These are phyloP conservation scores for Fusarium sp. DNA, from an alignment of 2,329 filamentous ascomycete species.

Conservation along the genomic window DNA sequence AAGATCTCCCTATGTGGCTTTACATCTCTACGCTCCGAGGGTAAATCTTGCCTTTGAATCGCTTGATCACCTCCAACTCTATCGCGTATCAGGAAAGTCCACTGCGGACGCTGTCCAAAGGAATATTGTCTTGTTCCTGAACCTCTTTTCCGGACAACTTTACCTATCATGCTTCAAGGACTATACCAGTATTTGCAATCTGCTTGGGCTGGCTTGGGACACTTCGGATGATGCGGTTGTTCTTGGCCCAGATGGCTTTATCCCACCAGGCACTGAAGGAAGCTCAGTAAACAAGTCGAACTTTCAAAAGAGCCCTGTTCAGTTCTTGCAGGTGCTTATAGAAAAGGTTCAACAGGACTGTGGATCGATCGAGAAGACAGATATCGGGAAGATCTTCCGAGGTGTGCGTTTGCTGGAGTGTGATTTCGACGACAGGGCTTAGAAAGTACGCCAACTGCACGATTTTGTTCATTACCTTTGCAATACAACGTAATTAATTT, in stretches of 20 bases:
- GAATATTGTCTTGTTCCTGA: constrained; percentile 62
- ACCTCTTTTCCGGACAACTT: constrained; percentile 75
- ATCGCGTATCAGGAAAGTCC: constrained; percentile 18
- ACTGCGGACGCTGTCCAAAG: constrained; percentile 15
- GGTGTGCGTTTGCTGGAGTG: constrained; percentile 43
- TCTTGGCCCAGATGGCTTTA: constrained; percentile 51
- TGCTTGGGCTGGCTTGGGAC: constrained; percentile 61
- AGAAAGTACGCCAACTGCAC: too few relatives aligned
- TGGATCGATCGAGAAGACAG: constrained; percentile 55
- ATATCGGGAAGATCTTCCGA: constrained; percentile 55
- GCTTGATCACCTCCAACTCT: constrained; percentile 36
- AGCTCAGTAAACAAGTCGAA: constrained; percentile 33
- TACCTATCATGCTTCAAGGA: constrained; percentile 68
- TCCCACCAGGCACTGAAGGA: constrained; percentile 30
- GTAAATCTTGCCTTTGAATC: constrained; percentile 46
- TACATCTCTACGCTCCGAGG: constrained; percentile 64
- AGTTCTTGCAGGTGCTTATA: constrained; percentile 54
- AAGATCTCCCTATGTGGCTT: constrained; percentile 48
- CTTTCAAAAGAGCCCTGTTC: constrained; percentile 52
- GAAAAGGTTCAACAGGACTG: constrained; percentile 54
- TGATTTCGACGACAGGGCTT: constrained; percentile 36
- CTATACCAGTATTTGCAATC: constrained; percentile 64
- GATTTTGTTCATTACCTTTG: too few relatives aligned
- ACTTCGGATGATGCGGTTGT: constrained; percentile 38
- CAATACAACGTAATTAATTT: too few relatives aligned